Base-by-base conservation (phyloP, 495 filamentous ascomycete genomes). In the Aspergillus baeticus region DNA sequence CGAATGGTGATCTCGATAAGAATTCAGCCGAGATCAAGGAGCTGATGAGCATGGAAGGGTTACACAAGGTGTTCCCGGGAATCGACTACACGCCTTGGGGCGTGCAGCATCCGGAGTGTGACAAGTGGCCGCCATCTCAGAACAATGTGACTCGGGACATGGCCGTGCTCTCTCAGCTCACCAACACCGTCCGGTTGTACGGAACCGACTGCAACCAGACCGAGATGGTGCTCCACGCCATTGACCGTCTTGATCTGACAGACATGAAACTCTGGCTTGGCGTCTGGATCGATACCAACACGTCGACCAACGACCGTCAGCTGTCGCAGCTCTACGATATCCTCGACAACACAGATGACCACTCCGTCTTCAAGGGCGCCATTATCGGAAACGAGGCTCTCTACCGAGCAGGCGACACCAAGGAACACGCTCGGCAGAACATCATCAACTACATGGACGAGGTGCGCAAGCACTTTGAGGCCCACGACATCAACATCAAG, bases 171-270 rank as follows among this genome's bases (percentile, higher is more conserved):
- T 92, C 90, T 4, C 92, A 96, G 67, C 77, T 98, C 31, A 97
- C 91, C 53, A 92, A 96, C 68, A 87, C 83, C 2, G 80, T 98
- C 39, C 89, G 93, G 1, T 80, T 98, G 13, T 98, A 98, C 68
- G 94, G 94, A 21, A 97, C 90, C 14, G 94, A 98, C 72, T 98
- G 94, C 80, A 97, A 98, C 68, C 93, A 97, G 70, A 97, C 94
- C 0, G 85, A 96, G 67, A 91, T 98, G 90, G 87, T 94, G 1
- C 80, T 98, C 37, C 85, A 93, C 63, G 84, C 92, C 6, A 86
- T 98, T 65, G 77, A 87, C 49, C 81, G 79, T 47, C 79, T 98
- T 31, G 81, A 82, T 33, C 70, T 96, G 49, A 82, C 84, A 18
- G 81, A 87, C 61, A 86, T 96, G 77, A 96, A 94, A 62, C 78